These are phyloP conservation scores for Alternaria panax DNA, from an alignment of 2,329 filamentous ascomycete species.

Conservation along the genomic window DNA sequence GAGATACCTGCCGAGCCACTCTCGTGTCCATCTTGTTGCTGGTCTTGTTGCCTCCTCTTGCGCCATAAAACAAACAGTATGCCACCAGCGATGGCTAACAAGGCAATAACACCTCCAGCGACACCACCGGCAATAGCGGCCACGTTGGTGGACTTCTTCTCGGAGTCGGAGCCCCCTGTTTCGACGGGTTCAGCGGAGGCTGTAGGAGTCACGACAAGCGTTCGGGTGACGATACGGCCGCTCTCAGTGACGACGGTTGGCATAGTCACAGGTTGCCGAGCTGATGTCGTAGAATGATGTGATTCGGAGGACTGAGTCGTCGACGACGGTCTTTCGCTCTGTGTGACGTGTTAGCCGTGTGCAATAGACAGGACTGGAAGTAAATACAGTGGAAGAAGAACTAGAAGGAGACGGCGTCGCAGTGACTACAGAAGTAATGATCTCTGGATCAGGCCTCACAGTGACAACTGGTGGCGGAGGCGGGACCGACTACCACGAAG, in stretches of 20 bases:
- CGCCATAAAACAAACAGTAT: conserved; percentile 53
- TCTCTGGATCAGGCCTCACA: conserved; percentile 33
- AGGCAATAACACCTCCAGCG: conserved; percentile 50
- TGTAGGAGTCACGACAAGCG: conserved; percentile 50
- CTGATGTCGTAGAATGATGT: conserved; percentile 12
- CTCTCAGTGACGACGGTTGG: conserved; percentile 54
- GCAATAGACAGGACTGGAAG: conserved; percentile 15
- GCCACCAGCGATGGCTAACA: conserved; percentile 47
- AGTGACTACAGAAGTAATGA: conserved; percentile 38
- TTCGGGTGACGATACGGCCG: conserved; percentile 54
- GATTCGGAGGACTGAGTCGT: conserved; percentile 25
- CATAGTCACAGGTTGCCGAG: conserved; percentile 27
- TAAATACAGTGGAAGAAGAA: conserved; percentile 26
- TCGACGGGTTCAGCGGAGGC: conserved; percentile 24
- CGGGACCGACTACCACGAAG: conserved; percentile 43
- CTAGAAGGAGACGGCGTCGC: conserved; percentile 23
- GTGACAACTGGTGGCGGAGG: conserved; percentile 39
- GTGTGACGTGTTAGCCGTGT: conserved; percentile 16
- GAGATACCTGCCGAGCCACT: conserved; percentile 35
- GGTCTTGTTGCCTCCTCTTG: conserved; percentile 33
- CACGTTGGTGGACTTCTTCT: conserved; percentile 40
- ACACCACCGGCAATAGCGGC: conserved; percentile 58
- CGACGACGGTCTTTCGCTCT: conserved; percentile 27
- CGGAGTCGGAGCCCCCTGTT: conserved; percentile 16
- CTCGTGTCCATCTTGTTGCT: conserved; percentile 24